Evolutionary conservation across 805 yeast genomes (phyloP), one percentile per base, ranked within the genome.

Genomic region (Nakazawaea anatomiae): DNA sequence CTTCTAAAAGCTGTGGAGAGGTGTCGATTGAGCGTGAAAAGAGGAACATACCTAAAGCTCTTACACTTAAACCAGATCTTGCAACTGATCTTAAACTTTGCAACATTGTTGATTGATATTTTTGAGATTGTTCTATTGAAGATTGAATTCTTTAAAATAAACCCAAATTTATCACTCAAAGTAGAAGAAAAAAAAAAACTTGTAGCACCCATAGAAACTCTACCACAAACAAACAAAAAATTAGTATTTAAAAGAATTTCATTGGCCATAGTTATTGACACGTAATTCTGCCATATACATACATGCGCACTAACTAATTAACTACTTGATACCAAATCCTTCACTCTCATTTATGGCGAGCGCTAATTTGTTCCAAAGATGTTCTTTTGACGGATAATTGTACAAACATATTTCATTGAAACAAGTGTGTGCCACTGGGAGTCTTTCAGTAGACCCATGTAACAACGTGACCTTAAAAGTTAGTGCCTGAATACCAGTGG

Each of bases 361-460:
- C n/a, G 69, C 62, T 52, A 92, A 65, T 65, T 88, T 91, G 1
- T 61, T 49, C 42, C 68, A 64, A 48, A 94, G 68, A 54, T 78
- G 80, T n/a, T 75, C 79, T 53, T 71, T 70, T 5, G 77, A 62
- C 11, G 67, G 57, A 64, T 92, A 92, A 38, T 82, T 82, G 65
- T 82, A 86, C 5, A 94, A 57, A 50, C 92, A 85, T 28, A 92
- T 63, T 69, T 92, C 96, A 62, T 92, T 94, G 71, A 94, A 92
- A 59, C 99, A 92, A 0, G 98, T 94, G 62, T 92, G 98, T 0
- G 97, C 89, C 12, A 85, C 70, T 0, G 98, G 98, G 14, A 91
- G 67, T 45, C 85, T 70, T 1, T 76, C 72, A 38, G 70, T 63
- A 34, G 71, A 73, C 1, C 55, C 58, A 6, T 66, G 70, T 10